A percentile compares a stretch with the other conserved stretches of the same genome.
phyloP scores from a whole-genome alignment of 228 moss, liverwort and hornwort genomes.

The Sphagnum fallax region DNA sequence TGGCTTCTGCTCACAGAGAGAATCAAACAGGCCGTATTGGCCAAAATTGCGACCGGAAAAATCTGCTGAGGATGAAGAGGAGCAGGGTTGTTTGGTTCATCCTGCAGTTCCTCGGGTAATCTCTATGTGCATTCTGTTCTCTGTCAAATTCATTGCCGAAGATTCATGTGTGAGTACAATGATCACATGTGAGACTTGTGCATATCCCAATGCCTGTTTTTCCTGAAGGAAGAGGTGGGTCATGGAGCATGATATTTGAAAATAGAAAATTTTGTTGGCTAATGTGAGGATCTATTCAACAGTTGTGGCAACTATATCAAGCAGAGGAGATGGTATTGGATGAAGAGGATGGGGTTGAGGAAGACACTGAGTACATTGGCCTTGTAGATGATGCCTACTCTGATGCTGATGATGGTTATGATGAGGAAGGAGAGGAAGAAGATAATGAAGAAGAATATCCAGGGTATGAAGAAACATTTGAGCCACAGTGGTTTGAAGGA shows the following conservation, averaged over 20 bases:
- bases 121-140: no score
- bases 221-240: no score
- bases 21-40: slow-evolving; percentile 71
- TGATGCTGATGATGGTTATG: slow-evolving; percentile 36
- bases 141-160: no score
- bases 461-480: slow-evolving; percentile 62
- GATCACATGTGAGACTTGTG: no score
- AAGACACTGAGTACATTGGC: slow-evolving; percentile 11
- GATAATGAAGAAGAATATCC: slow-evolving; percentile 17
- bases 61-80: slow-evolving; percentile 26
- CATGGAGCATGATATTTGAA: no score
- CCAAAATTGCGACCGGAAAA: slow-evolving; percentile 65
- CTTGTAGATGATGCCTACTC: slow-evolving; percentile 14
- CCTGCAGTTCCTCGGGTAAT: slow-evolving; percentile 81
- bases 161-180: no score
- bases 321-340: slow-evolving; percentile 94
- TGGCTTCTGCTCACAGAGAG: slow-evolving; percentile 50
- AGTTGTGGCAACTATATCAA: slow-evolving; percentile 91
- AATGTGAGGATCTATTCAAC: neutral
- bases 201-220: no score
- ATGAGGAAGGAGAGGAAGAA: slow-evolving; percentile 40
- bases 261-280: no score
- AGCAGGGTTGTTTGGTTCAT: slow-evolving; percentile 37
- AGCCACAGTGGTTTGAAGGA: slow-evolving; percentile 64
- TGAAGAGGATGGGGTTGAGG: slow-evolving; percentile 43